These are phyloP conservation scores for Claviceps purpurea DNA, from an alignment of 2,329 filamentous ascomycete genomes.

Conservation along the genomic window DNA sequence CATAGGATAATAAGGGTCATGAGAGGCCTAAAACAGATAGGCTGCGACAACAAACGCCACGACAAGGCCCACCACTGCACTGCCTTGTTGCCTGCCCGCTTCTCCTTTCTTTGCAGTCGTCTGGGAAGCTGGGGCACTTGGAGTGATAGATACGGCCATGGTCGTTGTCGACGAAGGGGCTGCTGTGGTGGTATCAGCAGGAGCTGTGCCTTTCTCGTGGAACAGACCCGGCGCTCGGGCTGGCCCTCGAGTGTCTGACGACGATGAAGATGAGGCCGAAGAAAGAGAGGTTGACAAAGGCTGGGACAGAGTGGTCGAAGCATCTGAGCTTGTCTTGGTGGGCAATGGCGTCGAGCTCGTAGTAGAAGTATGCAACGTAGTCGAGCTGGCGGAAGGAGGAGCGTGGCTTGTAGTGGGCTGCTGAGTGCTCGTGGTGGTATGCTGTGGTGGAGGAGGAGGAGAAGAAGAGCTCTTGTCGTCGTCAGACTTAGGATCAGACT, in stretches of 20 bases:
- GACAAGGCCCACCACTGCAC: constrained; percentile 39
- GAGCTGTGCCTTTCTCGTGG: constrained; percentile 34
- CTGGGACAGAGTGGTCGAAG: constrained; percentile 1
- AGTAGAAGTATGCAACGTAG: background rate
- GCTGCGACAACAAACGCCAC: constrained; percentile 41
- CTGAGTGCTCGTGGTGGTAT: background rate
- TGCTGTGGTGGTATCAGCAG: constrained; percentile 6
- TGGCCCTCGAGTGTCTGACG: constrained; percentile 8
- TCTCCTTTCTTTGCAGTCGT: constrained; percentile 30
- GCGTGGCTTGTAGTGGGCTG: background rate
- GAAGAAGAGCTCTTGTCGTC: background rate
- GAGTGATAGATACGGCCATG: constrained; percentile 14
- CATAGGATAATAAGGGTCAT: background rate
- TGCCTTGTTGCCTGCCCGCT: constrained; percentile 32
- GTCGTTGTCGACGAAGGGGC: constrained; percentile 4
- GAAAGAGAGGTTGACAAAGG: constrained; percentile 4
- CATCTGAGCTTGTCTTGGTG: constrained; percentile 6
- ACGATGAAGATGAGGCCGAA: constrained; percentile 7
- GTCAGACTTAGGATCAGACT: constrained; percentile 12
- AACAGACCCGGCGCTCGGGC: constrained; percentile 34
- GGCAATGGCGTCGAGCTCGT: constrained; percentile 1
- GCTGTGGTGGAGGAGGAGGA: constrained; percentile 5
- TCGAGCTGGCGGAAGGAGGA: constrained; percentile 1
- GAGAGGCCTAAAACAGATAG: constrained; percentile 28
- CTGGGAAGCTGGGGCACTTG: constrained; percentile 15